Evolutionary conservation across 805 yeast species (phyloP).

Genomic region (Yamadazyma kitorensis): DNA sequence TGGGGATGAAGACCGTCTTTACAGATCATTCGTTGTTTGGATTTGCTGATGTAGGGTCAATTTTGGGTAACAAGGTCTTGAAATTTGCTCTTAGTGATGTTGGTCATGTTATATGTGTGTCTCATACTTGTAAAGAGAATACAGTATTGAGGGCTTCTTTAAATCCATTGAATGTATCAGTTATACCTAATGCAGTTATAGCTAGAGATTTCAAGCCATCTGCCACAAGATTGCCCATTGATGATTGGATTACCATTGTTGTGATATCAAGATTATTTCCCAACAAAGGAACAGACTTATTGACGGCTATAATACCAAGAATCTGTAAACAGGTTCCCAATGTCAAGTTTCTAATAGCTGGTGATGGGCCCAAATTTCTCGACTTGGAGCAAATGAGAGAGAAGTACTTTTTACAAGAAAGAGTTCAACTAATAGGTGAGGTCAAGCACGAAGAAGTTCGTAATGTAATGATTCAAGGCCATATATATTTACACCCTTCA

Average conservation of each 20-base stretch:
- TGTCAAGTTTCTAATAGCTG: slow-evolving; percentile 84
- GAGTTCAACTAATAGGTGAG: slow-evolving; percentile 82
- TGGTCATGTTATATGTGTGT: slow-evolving; percentile 94
- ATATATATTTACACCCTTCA: slow-evolving; percentile 89
- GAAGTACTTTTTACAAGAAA: slow-evolving; percentile 74
- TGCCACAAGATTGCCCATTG: slow-evolving; percentile 2
- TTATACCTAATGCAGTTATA: slow-evolving; percentile 94
- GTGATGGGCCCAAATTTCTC: slow-evolving; percentile 93
- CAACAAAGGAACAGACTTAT: slow-evolving; percentile 93
- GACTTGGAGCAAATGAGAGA: slow-evolving; percentile 97
- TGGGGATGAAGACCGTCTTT: slow-evolving; percentile 89
- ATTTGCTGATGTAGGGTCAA: slow-evolving; percentile 79
- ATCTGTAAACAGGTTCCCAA: slow-evolving; percentile 63
- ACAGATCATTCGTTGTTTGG: slow-evolving; percentile 97
- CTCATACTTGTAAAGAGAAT: slow-evolving; percentile 95
- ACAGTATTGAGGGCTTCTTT: slow-evolving; percentile 84
- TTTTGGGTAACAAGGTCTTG: slow-evolving; percentile 80
- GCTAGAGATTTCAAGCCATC: slow-evolving; percentile 60
- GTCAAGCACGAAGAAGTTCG: slow-evolving; percentile 91
- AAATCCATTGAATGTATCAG: slow-evolving; percentile 76
- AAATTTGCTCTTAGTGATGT: slow-evolving; percentile 82
- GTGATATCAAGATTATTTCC: slow-evolving; percentile 89
- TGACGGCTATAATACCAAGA: slow-evolving; percentile 80
- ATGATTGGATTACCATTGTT: slow-evolving; percentile 64
- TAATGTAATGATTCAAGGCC: slow-evolving; percentile 89